Percentiles rank a stretch among this genome's conserved stretches.
Conservation (phyloP, 768 basidiomycete species). For the Kwoniella heveanensis region DNA sequence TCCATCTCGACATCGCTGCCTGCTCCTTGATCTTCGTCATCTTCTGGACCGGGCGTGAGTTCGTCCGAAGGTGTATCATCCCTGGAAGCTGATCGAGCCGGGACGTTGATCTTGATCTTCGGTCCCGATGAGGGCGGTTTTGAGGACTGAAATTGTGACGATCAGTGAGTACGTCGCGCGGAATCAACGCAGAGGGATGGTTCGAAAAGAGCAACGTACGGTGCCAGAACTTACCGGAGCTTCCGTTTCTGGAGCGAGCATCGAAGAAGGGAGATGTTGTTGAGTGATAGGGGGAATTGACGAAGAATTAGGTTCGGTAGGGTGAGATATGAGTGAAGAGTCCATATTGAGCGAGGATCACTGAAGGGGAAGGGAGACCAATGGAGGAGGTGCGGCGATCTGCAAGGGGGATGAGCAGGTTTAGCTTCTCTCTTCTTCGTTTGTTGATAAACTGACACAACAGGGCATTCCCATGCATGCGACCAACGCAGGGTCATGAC, state of each 20-base stretch:
- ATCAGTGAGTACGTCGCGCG: background rate
- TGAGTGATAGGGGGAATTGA: constrained; percentile 12
- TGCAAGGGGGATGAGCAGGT: background rate
- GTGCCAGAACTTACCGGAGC: background rate
- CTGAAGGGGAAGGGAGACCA: background rate
- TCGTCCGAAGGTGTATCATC: constrained; percentile 30
- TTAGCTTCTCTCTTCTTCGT: background rate
- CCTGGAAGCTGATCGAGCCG: constrained; percentile 14
- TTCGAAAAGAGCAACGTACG: background rate
- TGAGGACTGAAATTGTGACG: background rate
- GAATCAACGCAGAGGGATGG: too few species aligned
- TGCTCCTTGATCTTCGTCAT: constrained; percentile 13
- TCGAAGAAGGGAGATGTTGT: constrained; percentile 35
- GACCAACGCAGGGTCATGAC: too few species aligned
- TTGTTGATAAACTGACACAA: background rate
- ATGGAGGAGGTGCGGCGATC: background rate
- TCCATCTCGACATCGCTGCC: constrained; percentile 20
- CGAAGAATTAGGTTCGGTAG: constrained; percentile 14
- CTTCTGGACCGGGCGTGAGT: constrained; percentile 38
- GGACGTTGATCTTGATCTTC: constrained; percentile 25
- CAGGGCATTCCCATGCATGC: background rate
- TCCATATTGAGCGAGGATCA: constrained; percentile 13
- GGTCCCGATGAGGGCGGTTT: constrained; percentile 19
- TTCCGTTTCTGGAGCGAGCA: constrained; percentile 21
- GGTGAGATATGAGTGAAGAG: constrained; percentile 16